Percentiles rank a stretch among this genome's conserved stretches.
Conservation (phyloP, 2,329 filamentous ascomycete genomes). For the Penicillium brasilianum region DNA sequence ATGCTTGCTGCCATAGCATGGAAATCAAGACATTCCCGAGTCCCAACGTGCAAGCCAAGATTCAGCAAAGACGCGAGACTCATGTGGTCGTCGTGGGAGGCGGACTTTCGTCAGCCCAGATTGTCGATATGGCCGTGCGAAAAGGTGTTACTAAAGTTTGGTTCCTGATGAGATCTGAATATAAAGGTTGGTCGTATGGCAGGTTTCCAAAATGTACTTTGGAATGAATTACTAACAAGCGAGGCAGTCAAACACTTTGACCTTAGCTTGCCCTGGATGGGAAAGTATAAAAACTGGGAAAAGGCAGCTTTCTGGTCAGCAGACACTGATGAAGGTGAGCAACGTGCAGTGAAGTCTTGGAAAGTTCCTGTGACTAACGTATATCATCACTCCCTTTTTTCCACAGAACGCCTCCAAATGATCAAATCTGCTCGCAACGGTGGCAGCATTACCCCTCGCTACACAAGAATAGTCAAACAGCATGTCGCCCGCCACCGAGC, state of each 20-base stretch:
- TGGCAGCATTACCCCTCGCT: conserved; percentile 75
- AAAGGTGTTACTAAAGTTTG: conserved; percentile 70
- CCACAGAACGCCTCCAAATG: conserved; percentile 67
- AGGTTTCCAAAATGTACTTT: neutral
- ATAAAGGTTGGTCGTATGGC: conserved; percentile 46
- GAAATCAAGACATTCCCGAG: conserved; percentile 65
- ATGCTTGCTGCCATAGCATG: conserved; percentile 64
- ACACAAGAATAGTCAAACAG: conserved; percentile 68
- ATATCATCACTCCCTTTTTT: no score
- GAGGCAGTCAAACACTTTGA: conserved; percentile 73
- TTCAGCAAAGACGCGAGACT: conserved; percentile 58
- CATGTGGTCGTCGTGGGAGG: conserved; percentile 75
- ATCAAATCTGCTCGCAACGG: conserved; percentile 70
- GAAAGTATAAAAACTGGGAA: conserved; percentile 78
- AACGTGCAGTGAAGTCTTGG: neutral
- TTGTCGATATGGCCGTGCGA: conserved; percentile 69
- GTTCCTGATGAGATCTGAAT: conserved; percentile 67
- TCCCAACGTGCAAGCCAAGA: conserved; percentile 57
- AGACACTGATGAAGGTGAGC: conserved; percentile 65
- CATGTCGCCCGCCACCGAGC: conserved; percentile 61
- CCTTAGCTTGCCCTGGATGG: conserved; percentile 77
- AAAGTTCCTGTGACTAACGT: neutral
- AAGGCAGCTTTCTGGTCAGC: conserved; percentile 79
- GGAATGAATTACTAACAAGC: neutral
- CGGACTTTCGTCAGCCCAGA: conserved; percentile 76